Evolutionary conservation across 2,329 filamentous ascomycete species (phyloP).

Genomic region (Neocatenulostroma microsporum): DNA sequence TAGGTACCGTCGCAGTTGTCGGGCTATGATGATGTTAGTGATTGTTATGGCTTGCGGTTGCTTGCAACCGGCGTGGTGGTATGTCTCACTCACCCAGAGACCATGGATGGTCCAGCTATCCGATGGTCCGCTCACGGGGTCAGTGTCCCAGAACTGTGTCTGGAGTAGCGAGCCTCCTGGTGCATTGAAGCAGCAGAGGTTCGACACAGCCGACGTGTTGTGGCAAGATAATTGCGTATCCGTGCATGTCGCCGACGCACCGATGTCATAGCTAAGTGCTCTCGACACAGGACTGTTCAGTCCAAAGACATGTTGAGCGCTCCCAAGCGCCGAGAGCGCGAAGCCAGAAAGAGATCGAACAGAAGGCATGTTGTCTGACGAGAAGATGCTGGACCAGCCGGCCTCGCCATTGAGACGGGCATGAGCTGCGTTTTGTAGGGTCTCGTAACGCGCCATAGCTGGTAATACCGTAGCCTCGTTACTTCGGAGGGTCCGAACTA

Average conservation of each 20-base stretch:
- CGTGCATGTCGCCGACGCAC: constrained; percentile 24
- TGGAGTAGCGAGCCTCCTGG: constrained; percentile 63
- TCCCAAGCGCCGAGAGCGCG: constrained; percentile 23
- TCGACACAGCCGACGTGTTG: constrained; percentile 51
- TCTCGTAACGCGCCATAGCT: not conserved
- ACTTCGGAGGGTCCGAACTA: too few relatives aligned
- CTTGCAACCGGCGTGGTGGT: too few relatives aligned
- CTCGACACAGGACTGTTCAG: constrained; percentile 13
- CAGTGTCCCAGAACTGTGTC: constrained; percentile 71
- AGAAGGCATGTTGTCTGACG: constrained; percentile 28
- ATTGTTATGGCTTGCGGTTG: too few relatives aligned
- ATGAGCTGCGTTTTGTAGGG: too few relatives aligned
- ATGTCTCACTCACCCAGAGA: constrained; percentile 37
- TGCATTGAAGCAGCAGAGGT: constrained; percentile 68
- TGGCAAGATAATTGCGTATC: constrained; percentile 53
- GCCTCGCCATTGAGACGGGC: not conserved
- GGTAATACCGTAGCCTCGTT: too few relatives aligned
- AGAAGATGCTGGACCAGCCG: constrained; percentile 7
- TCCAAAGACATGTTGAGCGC: constrained; percentile 22
- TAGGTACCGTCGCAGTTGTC: constrained; percentile 61
- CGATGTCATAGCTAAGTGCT: constrained; percentile 1
- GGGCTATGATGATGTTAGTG: constrained; percentile 27
- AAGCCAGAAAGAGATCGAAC: constrained; percentile 19
- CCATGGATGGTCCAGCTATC: constrained; percentile 71
- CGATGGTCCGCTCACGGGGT: constrained; percentile 55